Base-by-base conservation (phyloP, 768 basidiomycete genomes). In the Lactifluus volemus region DNA sequence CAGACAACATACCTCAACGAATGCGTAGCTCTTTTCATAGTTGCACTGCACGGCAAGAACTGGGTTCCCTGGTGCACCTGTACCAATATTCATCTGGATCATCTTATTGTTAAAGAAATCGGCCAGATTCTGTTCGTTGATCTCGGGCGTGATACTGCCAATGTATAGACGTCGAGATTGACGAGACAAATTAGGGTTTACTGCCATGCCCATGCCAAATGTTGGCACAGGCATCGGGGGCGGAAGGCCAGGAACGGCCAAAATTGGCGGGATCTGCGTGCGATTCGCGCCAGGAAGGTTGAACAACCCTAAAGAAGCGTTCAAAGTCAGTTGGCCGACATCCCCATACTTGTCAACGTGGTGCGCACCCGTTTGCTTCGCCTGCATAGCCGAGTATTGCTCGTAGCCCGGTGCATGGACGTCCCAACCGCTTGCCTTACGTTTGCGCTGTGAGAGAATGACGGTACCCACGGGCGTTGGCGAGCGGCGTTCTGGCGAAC, bases 21-120 rank as follows among this genome's bases (percentile, higher is more conserved):
- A 99, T 1, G 97, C 97, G 70, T 98, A 99, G 68, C 92, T 94
- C 79, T 98, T 99, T 74, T 98, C 97, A 68, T 94, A 94, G 70
- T 98, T 98, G 76, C 97, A 89, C 70, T 96, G 93, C 5, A 97
- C 93, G 19, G 88, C 88, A 36, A 95, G 80, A 36, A 98, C 92
- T 10, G 96, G 92, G 64, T 93, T 92, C 21, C 92, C 93, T 25
- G 89, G 83, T 19, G 81, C 83, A 32, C 86, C 88, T 6, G 91
- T 90, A 14, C 92, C 89, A 50, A 95, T 84, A 63, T 80, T 81
- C 85, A 91, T 90, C 74, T 98, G 93, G 44, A 81, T 83, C 94
- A 98, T 98, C 76, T 96, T 93, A 58, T 79, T 76, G 70, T 98
- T 98, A 84, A 99, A 98, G 77, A 98, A 97, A 41, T 92, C 88